These are phyloP conservation scores for Shiraia bambusicola DNA, from an alignment of 2,329 filamentous ascomycete species.

Conservation along the genomic window DNA sequence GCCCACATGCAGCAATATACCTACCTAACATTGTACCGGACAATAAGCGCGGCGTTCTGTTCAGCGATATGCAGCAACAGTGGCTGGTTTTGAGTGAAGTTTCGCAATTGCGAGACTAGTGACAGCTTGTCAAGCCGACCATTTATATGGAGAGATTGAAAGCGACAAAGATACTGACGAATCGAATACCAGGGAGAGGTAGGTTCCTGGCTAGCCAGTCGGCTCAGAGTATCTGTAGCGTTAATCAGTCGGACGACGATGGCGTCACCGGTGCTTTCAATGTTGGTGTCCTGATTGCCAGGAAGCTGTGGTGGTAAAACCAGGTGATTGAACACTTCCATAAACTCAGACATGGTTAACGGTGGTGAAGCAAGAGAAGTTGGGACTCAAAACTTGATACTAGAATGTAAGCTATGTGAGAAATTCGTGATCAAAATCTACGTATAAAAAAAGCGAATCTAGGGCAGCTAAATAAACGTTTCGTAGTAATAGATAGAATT, in stretches of 20 bases:
- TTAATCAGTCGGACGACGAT: slow-evolving; percentile 29
- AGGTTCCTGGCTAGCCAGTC: slow-evolving; percentile 8
- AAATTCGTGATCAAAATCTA: no score
- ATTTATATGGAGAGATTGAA: slow-evolving; percentile 8
- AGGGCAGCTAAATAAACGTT: no score
- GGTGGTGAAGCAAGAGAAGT: no score
- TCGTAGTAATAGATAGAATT: no score
- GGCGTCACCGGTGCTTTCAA: slow-evolving; percentile 20
- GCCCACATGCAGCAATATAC: no score
- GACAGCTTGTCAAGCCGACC: slow-evolving; percentile 12
- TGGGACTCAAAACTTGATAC: no score
- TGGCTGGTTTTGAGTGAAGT: slow-evolving; percentile 8
- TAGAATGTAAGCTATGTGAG: no score
- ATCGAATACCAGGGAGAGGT: slow-evolving; percentile 13
- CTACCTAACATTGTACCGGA: slow-evolving; percentile 38
- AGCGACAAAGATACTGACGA: slow-evolving; percentile 11
- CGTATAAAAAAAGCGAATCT: no score
- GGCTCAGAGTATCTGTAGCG: slow-evolving; percentile 17
- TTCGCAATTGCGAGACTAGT: slow-evolving; percentile 8
- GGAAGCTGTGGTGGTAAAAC: slow-evolving; percentile 39
- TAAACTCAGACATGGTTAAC: slow-evolving; percentile 15
- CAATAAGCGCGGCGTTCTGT: slow-evolving; percentile 51
- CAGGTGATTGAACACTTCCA: slow-evolving; percentile 38
- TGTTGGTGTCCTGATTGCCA: slow-evolving; percentile 27
- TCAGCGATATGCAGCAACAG: slow-evolving; percentile 44